Conservation (phyloP, 768 basidiomycete species). For the Boletus subparvulus region DNA sequence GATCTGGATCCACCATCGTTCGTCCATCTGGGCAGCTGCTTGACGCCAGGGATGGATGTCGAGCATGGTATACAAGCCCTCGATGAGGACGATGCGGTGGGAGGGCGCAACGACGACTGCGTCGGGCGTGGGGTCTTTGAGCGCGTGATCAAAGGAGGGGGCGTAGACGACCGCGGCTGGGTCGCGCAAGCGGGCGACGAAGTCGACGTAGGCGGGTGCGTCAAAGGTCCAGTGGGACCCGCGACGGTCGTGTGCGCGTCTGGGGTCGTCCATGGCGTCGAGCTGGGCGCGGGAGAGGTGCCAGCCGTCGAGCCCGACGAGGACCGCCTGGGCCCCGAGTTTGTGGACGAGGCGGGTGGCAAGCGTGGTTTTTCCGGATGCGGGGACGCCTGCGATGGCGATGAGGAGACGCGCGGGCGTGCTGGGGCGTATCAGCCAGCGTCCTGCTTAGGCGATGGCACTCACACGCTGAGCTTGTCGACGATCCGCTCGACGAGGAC, state of each 20-base stretch:
- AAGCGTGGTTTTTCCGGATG: conserved; percentile 83
- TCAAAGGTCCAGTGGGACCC: conserved; percentile 95
- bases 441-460: neutral
- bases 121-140: conserved; percentile 78
- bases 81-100: conserved; percentile 81
- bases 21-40: conserved; percentile 66
- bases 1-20: conserved; percentile 72
- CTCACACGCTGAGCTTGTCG: conserved; percentile 40
- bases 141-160: conserved; percentile 82
- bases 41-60: conserved; percentile 70
- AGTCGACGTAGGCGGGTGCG: conserved; percentile 63
- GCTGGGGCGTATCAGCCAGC: neutral
- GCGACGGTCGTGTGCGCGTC: conserved; percentile 72
- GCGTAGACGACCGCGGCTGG: conserved; percentile 47
- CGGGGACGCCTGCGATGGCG: conserved; percentile 78
- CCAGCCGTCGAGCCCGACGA: conserved; percentile 91
- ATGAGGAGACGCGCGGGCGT: conserved; percentile 54
- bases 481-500: conserved; percentile 41
- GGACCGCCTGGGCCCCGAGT: conserved; percentile 45
- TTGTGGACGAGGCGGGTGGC: conserved; percentile 55
- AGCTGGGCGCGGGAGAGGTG: conserved; percentile 80
- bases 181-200: conserved; percentile 55
- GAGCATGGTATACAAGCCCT: conserved; percentile 87
- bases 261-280: conserved; percentile 71
- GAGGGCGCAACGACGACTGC: conserved; percentile 54